Conservation (phyloP, 805 yeast species). For the Candida gorgasii region DNA sequence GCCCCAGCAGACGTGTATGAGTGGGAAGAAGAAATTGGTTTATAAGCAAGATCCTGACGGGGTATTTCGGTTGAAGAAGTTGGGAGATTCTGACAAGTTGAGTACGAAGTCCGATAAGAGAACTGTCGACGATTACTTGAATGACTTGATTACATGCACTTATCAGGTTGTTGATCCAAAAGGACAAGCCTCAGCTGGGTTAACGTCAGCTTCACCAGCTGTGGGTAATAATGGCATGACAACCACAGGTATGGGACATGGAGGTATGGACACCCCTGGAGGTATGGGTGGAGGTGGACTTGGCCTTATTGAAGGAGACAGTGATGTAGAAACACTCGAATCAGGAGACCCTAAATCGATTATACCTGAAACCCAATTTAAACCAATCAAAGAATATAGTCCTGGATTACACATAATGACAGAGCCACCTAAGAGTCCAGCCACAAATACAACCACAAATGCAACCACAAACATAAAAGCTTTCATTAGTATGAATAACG, state of each 20-base stretch:
- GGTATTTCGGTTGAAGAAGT: constrained; percentile 34
- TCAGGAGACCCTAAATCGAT: constrained; percentile 1
- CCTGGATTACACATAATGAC: constrained; percentile 9
- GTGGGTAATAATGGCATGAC: too few relatives aligned
- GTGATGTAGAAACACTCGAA: not conserved
- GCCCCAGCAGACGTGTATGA: too few relatives aligned
- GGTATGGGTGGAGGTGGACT: too few relatives aligned
- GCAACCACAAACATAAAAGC: not conserved
- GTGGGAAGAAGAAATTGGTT: constrained; percentile 29
- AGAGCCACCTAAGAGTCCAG: not conserved
- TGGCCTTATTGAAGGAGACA: too few relatives aligned
- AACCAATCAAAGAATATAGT: constrained; percentile 7
- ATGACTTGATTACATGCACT: constrained; percentile 34
- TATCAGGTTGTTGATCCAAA: constrained; percentile 25
- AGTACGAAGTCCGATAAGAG: constrained; percentile 19
- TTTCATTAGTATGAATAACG: not conserved
- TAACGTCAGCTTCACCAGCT: too few relatives aligned
- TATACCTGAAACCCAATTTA: not conserved
- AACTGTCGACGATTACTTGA: constrained; percentile 26
- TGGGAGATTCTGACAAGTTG: constrained; percentile 17
- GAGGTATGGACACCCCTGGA: too few relatives aligned
- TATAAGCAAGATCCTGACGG: constrained; percentile 42
- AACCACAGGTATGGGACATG: too few relatives aligned
- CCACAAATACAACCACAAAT: too few relatives aligned
- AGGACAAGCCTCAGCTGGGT: too few relatives aligned